phyloP scores from a whole-genome alignment of 202 grass and related monocot genomes.

The Brachypodium distachyon region DNA sequence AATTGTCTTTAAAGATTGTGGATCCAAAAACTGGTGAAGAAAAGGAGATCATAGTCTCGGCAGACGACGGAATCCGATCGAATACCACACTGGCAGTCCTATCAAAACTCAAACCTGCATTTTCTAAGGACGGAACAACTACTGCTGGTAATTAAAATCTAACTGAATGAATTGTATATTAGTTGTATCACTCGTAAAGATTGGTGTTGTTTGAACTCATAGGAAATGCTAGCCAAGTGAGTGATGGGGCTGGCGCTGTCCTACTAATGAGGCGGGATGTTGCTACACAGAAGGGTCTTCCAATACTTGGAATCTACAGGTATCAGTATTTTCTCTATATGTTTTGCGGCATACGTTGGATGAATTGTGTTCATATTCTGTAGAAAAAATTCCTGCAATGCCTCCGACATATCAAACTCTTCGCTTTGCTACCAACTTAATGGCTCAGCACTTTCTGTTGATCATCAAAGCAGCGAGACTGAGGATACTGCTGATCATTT shows the following conservation, averaged over 20 bases:
- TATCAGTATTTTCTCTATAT: neutral
- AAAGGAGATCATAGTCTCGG: slow-evolving; percentile 51
- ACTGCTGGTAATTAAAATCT: slow-evolving; percentile 65
- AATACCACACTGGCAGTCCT: slow-evolving; percentile 55
- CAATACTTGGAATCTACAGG: slow-evolving; percentile 71
- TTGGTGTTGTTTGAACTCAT: neutral
- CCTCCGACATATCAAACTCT: neutral
- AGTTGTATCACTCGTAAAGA: neutral
- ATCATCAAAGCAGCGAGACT: neutral
- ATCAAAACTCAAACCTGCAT: slow-evolving; percentile 84
- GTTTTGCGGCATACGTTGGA: neutral
- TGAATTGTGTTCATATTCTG: neutral
- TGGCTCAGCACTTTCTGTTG: neutral
- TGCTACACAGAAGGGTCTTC: slow-evolving; percentile 69
- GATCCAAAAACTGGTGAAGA: slow-evolving; percentile 78
- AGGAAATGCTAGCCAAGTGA: slow-evolving; percentile 94
- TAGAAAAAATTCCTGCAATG: neutral
- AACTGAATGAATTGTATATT: neutral
- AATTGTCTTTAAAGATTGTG: slow-evolving; percentile 43
- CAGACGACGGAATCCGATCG: slow-evolving; percentile 69
- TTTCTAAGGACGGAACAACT: slow-evolving; percentile 79
- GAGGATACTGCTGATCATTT: neutral
- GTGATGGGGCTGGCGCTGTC: slow-evolving; percentile 90
- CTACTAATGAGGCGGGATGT: slow-evolving; percentile 84
- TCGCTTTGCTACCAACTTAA: neutral